These are phyloP conservation scores for Parsonsia alboflavescens DNA, from an alignment of 257 asterid genomes.

Conservation along the genomic window DNA sequence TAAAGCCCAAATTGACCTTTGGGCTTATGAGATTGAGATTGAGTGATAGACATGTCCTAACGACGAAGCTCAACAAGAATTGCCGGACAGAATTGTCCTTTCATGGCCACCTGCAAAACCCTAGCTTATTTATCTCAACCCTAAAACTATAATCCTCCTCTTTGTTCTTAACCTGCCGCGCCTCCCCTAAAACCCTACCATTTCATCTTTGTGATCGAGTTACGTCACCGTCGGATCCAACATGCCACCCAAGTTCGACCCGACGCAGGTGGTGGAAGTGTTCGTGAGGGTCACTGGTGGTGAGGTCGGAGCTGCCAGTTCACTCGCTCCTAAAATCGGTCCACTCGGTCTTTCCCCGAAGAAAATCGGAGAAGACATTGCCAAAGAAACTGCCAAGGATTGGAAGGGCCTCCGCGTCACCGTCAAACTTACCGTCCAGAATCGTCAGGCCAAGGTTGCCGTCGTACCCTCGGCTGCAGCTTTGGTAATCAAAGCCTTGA, in stretches of 20 bases:
- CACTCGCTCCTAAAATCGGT: constrained; percentile 64
- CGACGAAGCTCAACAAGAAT: background rate
- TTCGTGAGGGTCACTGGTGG: constrained; percentile 69
- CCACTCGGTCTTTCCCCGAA: constrained; percentile 71
- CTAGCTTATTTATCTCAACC: constrained; percentile 26
- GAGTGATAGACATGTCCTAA: too few relatives aligned
- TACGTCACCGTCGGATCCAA: constrained; percentile 20
- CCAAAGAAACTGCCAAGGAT: constrained; percentile 71
- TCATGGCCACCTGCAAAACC: constrained; percentile 28
- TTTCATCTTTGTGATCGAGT: background rate
- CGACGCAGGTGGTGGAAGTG: constrained; percentile 58
- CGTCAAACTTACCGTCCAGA: constrained; percentile 61
- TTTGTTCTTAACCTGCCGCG: background rate
- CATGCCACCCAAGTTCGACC: constrained; percentile 82
- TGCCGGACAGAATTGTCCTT: constrained; percentile 17
- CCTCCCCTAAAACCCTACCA: background rate
- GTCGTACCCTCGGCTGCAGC: constrained; percentile 76
- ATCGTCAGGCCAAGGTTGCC: constrained; percentile 67
- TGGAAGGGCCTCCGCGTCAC: constrained; percentile 86
- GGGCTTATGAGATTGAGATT: background rate
- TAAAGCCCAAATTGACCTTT: background rate
- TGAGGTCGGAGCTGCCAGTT: constrained; percentile 71
- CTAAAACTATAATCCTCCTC: background rate
- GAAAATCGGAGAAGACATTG: constrained; percentile 66
- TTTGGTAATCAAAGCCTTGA: constrained; percentile 60